These are phyloP conservation scores for Neofusicoccum sp. DNA, from an alignment of 2,329 filamentous ascomycete genomes.

Conservation along the genomic window DNA sequence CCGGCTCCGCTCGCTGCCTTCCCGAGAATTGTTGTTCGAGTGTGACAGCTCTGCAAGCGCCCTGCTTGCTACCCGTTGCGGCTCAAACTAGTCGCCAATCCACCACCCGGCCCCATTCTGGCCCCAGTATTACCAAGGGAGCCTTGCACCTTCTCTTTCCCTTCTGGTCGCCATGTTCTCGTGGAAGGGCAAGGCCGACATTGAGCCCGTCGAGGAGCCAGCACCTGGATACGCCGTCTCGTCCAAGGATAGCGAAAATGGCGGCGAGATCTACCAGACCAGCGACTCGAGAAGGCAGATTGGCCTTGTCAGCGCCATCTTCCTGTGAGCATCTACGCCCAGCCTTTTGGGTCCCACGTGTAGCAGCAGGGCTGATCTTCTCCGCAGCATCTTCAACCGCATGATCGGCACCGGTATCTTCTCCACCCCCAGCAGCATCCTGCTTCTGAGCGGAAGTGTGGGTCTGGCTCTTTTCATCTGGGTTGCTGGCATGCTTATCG, in stretches of 20 bases:
- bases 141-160: not conserved
- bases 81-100: not conserved
- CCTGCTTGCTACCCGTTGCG: too few species aligned
- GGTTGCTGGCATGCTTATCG: slow-evolving; percentile 62
- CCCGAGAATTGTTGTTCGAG: slow-evolving; percentile 1
- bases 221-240: slow-evolving; percentile 5
- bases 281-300: slow-evolving; percentile 18
- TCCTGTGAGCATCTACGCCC: slow-evolving; percentile 12
- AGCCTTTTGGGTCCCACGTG: not conserved
- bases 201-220: not conserved
- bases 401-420: slow-evolving; percentile 69
- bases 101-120: not conserved
- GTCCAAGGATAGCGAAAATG: slow-evolving; percentile 10
- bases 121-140: not conserved
- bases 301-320: slow-evolving; percentile 16
- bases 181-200: slow-evolving; percentile 8
- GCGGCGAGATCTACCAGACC: slow-evolving; percentile 18
- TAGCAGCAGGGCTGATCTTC: slow-evolving; percentile 3
- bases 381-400: slow-evolving; percentile 57
- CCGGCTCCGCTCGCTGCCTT: not conserved
- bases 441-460: slow-evolving; percentile 58
- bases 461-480: slow-evolving; percentile 63
- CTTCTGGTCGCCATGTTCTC: slow-evolving; percentile 14
- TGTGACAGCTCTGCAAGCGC: too few species aligned
- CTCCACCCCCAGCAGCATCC: slow-evolving; percentile 59